A percentile compares a stretch with the other conserved stretches of the same genome.
Conservation (phyloP, 768 basidiomycete genomes). For the Phaeolepiota aurea region DNA sequence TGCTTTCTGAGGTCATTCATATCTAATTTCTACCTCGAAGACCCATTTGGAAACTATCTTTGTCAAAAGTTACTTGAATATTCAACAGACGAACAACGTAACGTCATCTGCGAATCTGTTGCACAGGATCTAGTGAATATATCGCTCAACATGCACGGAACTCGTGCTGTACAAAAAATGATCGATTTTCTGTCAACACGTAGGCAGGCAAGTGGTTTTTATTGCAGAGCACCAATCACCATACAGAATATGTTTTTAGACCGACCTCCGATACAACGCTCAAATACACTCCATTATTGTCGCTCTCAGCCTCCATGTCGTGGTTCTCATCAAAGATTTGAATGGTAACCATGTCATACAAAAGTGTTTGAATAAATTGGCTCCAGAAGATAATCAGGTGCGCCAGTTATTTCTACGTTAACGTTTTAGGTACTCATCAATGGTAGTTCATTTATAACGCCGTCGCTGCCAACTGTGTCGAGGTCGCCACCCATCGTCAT, state of each 20-base stretch:
- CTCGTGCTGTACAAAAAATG: conserved; percentile 99
- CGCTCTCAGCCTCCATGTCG: conserved; percentile 94
- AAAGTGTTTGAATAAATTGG: conserved; percentile 97
- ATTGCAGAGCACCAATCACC: conserved; percentile 29
- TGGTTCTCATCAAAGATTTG: conserved; percentile 97
- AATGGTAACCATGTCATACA: conserved; percentile 98
- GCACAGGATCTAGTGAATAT: conserved; percentile 97
- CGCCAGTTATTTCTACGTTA: conserved; percentile 3
- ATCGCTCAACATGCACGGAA: conserved; percentile 99
- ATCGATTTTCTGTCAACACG: conserved; percentile 97
- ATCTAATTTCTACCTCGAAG: conserved; percentile 25
- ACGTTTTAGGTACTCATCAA: conserved; percentile 1
- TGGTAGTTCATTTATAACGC: conserved; percentile 96
- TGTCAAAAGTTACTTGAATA: conserved; percentile 97
- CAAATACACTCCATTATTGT: conserved; percentile 97
- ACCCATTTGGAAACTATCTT: conserved; percentile 98
- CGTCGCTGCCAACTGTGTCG: conserved; percentile 96
- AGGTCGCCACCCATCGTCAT: conserved; percentile 96
- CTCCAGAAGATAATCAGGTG: conserved; percentile 97
- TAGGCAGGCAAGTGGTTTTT: conserved; percentile 65
- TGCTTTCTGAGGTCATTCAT: conserved; percentile 2
- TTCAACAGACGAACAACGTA: conserved; percentile 95
- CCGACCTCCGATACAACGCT: conserved; percentile 75
- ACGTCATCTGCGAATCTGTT: conserved; percentile 94
- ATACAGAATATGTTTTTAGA: conserved; percentile 50